phyloP scores from a whole-genome alignment of 2,329 filamentous ascomycete species.

The Phialemoniopsis sp. region DNA sequence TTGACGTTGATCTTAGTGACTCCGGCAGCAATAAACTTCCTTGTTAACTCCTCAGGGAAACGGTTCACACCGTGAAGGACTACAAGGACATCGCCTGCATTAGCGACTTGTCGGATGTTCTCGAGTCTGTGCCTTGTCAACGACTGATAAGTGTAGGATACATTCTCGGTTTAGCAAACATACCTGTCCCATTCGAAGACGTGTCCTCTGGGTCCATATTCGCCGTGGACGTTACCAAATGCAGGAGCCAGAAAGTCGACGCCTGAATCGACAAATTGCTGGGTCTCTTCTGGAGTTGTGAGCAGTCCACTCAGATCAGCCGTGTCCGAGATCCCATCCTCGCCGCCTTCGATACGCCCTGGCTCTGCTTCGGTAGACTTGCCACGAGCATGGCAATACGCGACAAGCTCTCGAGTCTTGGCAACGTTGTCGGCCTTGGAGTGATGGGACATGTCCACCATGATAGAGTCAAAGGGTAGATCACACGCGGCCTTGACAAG shows the following conservation, averaged over 20 bases:
- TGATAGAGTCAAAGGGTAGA: conserved; percentile 61
- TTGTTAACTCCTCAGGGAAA: conserved; percentile 43
- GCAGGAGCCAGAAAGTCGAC: conserved; percentile 65
- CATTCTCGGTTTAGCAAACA: too few relatives aligned
- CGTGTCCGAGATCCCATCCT: conserved; percentile 64
- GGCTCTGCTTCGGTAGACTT: conserved; percentile 70
- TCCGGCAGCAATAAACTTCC: conserved; percentile 44
- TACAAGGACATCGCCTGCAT: conserved; percentile 34
- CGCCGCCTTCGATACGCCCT: conserved; percentile 61
- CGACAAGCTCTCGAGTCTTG: conserved; percentile 57
- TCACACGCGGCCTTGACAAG: conserved; percentile 50
- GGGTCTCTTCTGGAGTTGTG: conserved; percentile 58
- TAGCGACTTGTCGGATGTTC: conserved; percentile 7
- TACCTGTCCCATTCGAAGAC: conserved; percentile 12
- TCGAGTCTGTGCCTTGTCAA: too few relatives aligned
- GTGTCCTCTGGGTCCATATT: conserved; percentile 32
- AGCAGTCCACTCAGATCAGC: conserved; percentile 57
- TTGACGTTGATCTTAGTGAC: conserved; percentile 56
- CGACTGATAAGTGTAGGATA: too few relatives aligned
- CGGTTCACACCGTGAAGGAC: conserved; percentile 56
- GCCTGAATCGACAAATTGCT: conserved; percentile 58
- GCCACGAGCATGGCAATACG: conserved; percentile 59
- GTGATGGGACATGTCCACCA: conserved; percentile 74
- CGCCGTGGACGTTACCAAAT: conserved; percentile 66
- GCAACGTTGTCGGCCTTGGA: conserved; percentile 66